Evolutionary conservation across 2,329 filamentous ascomycete genomes (phyloP).

Genomic region (Diplocarpon rosae): DNA sequence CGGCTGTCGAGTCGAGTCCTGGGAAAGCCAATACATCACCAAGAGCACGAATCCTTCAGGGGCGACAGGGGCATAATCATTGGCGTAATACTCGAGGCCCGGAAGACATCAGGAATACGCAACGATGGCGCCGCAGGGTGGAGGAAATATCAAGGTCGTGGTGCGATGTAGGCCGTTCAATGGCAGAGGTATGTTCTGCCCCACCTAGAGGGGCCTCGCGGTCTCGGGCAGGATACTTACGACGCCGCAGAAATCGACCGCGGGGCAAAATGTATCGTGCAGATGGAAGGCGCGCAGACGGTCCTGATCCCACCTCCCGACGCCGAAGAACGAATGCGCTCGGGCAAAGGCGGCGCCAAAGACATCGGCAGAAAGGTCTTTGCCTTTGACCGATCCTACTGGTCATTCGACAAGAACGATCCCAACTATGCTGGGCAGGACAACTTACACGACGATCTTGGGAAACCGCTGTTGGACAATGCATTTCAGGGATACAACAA

Average conservation of each 20-base stretch:
- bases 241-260: slow-evolving; percentile 64
- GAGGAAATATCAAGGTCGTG: slow-evolving; percentile 99
- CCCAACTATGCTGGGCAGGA: slow-evolving; percentile 82
- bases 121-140: slow-evolving; percentile 36
- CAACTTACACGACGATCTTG: slow-evolving; percentile 78
- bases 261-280: slow-evolving; percentile 89
- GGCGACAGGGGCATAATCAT: too few species aligned
- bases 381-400: slow-evolving; percentile 94
- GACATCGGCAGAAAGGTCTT: slow-evolving; percentile 71
- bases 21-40: too few species aligned
- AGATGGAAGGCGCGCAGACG: slow-evolving; percentile 92
- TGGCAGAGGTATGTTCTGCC: slow-evolving; percentile 58
- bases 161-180: slow-evolving; percentile 95
- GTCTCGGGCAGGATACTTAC: background rate
- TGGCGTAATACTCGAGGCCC: background rate
- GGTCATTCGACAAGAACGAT: slow-evolving; percentile 84
- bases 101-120: slow-evolving; percentile 14
- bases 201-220: background rate
- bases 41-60: too few species aligned
- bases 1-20: too few species aligned
- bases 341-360: slow-evolving; percentile 53
- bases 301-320: slow-evolving; percentile 65
- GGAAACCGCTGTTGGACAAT: slow-evolving; percentile 87
- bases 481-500: slow-evolving; percentile 98
- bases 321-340: slow-evolving; percentile 39